Conservation (phyloP, 192 early-diverging fungal genomes). For the Coemansia sp. region DNA sequence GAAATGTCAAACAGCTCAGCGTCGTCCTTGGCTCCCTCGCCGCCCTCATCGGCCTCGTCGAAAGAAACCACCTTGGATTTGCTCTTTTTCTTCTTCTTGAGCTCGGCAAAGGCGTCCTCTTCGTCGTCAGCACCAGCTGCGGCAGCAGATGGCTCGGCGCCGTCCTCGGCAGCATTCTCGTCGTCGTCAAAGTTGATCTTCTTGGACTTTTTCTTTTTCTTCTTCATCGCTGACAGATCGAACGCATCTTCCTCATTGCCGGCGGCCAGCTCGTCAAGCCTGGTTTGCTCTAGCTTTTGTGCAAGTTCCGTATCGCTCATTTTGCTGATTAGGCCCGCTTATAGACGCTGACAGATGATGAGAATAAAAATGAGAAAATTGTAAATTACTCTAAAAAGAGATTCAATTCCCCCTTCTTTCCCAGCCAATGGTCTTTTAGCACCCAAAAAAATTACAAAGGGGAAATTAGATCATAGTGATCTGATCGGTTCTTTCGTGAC, state of each 20-base stretch:
- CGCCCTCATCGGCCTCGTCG: slow-evolving; percentile 33
- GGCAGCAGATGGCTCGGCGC: slow-evolving; percentile 3
- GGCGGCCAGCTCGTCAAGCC: slow-evolving; percentile 8
- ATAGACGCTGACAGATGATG: too few species aligned
- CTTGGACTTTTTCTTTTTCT: slow-evolving; percentile 55
- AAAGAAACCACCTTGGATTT: slow-evolving; percentile 51
- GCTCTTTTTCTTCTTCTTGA: slow-evolving; percentile 64
- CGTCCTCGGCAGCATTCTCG: slow-evolving; percentile 24
- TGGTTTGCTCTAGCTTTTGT: slow-evolving; percentile 17
- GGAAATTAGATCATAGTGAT: too few species aligned
- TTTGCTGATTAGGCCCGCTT: too few species aligned
- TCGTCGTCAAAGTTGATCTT: slow-evolving; percentile 47
- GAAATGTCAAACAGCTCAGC: slow-evolving; percentile 34
- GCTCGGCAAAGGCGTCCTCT: slow-evolving; percentile 46
- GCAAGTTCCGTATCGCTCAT: slow-evolving; percentile 42
- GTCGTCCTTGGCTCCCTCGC: slow-evolving; percentile 30
- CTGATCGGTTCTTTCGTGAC: too few species aligned
- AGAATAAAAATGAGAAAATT: background rate
- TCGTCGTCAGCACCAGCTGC: slow-evolving; percentile 12
- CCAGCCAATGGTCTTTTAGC: too few species aligned
- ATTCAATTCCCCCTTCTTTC: too few species aligned
- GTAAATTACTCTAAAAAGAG: background rate
- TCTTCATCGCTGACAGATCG: slow-evolving; percentile 18
- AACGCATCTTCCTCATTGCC: slow-evolving; percentile 27
- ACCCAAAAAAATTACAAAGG: too few species aligned